Percentiles rank a stretch among this genome's conserved stretches.
phyloP scores from a whole-genome alignment of 805 yeast genomes.

The Crinitomyces ghanaensis region DNA sequence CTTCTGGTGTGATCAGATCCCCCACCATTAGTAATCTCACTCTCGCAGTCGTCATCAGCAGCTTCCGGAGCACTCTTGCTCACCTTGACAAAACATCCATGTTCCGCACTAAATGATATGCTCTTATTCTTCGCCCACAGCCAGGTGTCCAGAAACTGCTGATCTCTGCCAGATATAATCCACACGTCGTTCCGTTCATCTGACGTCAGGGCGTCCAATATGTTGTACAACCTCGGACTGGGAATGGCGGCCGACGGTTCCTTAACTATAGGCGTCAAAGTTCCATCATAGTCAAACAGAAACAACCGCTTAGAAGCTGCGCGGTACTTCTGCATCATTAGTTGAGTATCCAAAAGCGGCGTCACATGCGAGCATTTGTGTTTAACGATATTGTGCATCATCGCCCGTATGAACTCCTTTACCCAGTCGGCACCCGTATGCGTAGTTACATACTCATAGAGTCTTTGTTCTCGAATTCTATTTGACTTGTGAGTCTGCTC shows the following conservation, averaged over 20 bases:
- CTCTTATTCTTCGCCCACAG: constrained; percentile 51
- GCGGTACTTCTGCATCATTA: constrained; percentile 47
- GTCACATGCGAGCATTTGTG: constrained; percentile 46
- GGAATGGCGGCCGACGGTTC: constrained; percentile 99
- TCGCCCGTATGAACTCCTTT: constrained; percentile 40
- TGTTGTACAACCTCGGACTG: constrained; percentile 51
- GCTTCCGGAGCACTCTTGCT: no score
- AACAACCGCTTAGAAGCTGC: constrained; percentile 59
- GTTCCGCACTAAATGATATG: constrained; percentile 89
- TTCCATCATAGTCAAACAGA: constrained; percentile 94
- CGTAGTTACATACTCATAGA: constrained; percentile 52
- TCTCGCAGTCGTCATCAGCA: no score
- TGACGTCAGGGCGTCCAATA: constrained; percentile 46
- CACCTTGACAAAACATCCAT: constrained; percentile 91
- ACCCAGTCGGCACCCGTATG: constrained; percentile 81
- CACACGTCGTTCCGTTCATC: constrained; percentile 84
- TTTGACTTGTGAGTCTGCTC: constrained; percentile 33
- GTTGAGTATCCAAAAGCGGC: constrained; percentile 71
- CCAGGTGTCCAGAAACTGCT: constrained; percentile 78
- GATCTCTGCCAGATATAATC: constrained; percentile 96
- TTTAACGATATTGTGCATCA: constrained; percentile 24
- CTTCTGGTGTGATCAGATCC: no score
- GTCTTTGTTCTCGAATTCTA: constrained; percentile 21
- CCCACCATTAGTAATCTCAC: no score
- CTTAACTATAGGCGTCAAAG: constrained; percentile 87